These are phyloP conservation scores for Castanea crenata DNA, from an alignment of 306 rosid species.

Conservation along the genomic window DNA sequence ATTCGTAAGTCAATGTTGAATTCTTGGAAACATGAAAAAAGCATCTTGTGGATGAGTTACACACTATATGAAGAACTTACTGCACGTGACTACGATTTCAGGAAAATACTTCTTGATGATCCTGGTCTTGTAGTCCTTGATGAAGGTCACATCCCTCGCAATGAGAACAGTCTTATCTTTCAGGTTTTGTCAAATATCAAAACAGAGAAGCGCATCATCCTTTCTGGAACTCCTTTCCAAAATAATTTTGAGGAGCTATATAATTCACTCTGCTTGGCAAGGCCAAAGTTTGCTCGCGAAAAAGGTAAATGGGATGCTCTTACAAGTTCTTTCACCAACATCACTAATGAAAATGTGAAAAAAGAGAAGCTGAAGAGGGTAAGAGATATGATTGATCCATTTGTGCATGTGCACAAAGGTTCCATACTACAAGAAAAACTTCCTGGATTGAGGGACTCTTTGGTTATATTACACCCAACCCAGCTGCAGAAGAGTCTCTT, in stretches of 20 bases:
- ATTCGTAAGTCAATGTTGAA: constrained; percentile 38
- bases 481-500: constrained; percentile 18
- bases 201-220: constrained; percentile 57
- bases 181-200: constrained; percentile 40
- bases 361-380: constrained; percentile 21
- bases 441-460: constrained; percentile 49
- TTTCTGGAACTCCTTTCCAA: constrained; percentile 80
- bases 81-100: constrained; percentile 1
- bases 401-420: constrained; percentile 52
- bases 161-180: constrained; percentile 33
- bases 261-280: constrained; percentile 50
- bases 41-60: constrained; percentile 64
- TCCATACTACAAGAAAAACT: constrained; percentile 47
- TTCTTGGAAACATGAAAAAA: constrained; percentile 46
- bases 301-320: constrained; percentile 31
- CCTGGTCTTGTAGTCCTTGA: constrained; percentile 62
- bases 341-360: constrained; percentile 7
- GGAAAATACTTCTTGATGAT: constrained; percentile 39
- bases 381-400: constrained; percentile 37
- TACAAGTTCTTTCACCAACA: constrained; percentile 25
- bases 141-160: constrained; percentile 74
- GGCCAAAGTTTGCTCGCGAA: constrained; percentile 30
- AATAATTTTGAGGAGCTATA: constrained; percentile 60
- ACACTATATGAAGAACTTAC: constrained; percentile 40
- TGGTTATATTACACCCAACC: constrained; percentile 29